Percentiles rank a stretch among this genome's conserved stretches.
phyloP scores from a whole-genome alignment of 2,329 filamentous ascomycete genomes.

The Paecilomyces niveus region DNA sequence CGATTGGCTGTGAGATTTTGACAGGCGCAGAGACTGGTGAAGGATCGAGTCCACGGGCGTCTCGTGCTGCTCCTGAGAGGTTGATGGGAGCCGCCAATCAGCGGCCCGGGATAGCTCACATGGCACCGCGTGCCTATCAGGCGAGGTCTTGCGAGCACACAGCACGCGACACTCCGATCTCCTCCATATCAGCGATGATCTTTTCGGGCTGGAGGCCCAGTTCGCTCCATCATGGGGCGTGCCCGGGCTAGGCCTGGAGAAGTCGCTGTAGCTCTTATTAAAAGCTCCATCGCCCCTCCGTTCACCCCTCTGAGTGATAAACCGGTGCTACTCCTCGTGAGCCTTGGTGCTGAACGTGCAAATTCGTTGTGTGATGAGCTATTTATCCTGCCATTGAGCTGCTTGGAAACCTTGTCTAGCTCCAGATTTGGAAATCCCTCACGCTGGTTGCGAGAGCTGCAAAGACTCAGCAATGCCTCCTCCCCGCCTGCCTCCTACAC shows the following conservation, averaged over 20 bases:
- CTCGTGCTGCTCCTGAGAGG: conserved; percentile 16
- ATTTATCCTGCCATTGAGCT: background rate
- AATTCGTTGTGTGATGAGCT: background rate
- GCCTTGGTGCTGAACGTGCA: too few relatives aligned
- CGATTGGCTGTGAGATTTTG: background rate
- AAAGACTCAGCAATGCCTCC: conserved; percentile 20
- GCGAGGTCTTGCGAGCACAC: conserved; percentile 3
- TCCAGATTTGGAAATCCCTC: background rate
- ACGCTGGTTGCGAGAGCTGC: background rate
- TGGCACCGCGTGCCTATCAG: conserved; percentile 13
- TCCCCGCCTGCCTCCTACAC: conserved; percentile 28
- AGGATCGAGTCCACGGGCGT: conserved; percentile 9
- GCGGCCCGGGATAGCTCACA: conserved; percentile 14
- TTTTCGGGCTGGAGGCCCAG: background rate
- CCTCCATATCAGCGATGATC: background rate
- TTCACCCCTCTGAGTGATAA: background rate
- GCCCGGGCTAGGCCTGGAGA: background rate
- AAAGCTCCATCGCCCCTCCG: background rate
- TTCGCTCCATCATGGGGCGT: background rate
- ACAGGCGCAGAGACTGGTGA: background rate
- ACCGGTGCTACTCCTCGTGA: background rate
- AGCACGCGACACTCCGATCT: conserved; percentile 29
- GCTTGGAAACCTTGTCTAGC: background rate
- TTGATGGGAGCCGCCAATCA: conserved; percentile 19
- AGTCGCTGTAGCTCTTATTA: background rate